Base-by-base conservation (phyloP, 2,329 filamentous ascomycete genomes). In the Bipolaris cookei region DNA sequence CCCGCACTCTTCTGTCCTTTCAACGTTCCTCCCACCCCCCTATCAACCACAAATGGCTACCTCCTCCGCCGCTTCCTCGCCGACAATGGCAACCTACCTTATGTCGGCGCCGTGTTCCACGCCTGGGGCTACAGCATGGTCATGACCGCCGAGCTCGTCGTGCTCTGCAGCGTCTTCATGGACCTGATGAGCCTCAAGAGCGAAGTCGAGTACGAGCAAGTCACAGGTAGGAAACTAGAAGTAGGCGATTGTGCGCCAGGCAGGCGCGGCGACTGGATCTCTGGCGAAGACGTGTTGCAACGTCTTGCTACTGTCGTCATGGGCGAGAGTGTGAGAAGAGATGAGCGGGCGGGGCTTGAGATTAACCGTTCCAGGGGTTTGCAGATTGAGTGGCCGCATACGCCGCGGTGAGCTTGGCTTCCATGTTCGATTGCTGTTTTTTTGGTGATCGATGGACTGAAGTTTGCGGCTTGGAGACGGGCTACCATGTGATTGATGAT, bases 111-210 rank as follows among this genome's bases (percentile, higher is more conserved):
- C 0, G 59, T 53, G 0, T 73, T 66, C 45, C 63, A 58, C n/a
- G 67, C 58, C 3, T 75, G 75, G 75, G 75, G 76, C 16, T 78
- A 78, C 58, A 65, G 58, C 2, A 67, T 74, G 44, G 61, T 59
- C 10, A 68, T 78, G 56, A 72, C 62, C 2, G 67, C 72, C 14
- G 59, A 65, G 30, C 63, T 74, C 6, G 56, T 78, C 13, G 70
- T 76, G 7, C 42, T 77, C 14, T 72, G 68, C 44, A 71, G 69
- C 6, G 72, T 73, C n/a, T 77, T 67, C 28, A 68, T 69, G 63
- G 63, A 75, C 32, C 46, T 75, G 30, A 56, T 77, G 18, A 68
- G 56, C 4, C 48, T 76, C n/a, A 51, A 64, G 18, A 61, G 64
- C 43, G 59, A 67, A 0, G 49, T 46, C 1, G 68, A 72, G 38